Percentiles rank a stretch among this genome's conserved stretches.
phyloP scores from a whole-genome alignment of 169 alveolate genomes.

The Plasmodium falciparum region DNA sequence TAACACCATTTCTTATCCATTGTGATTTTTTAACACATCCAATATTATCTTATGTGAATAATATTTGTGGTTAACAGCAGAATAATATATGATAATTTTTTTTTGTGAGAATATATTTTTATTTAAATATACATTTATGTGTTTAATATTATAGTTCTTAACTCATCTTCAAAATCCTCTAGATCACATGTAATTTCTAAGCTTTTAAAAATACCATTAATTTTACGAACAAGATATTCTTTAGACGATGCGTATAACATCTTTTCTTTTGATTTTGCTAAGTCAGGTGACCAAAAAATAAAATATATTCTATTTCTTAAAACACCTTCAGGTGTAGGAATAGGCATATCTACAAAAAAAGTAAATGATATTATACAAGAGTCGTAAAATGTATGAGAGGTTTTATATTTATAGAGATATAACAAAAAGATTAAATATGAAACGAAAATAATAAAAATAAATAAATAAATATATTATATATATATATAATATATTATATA shows the following conservation, averaged over 20 bases:
- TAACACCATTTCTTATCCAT: no score
- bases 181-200: constrained; percentile 64
- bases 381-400: background rate
- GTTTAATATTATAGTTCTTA: constrained; percentile 36
- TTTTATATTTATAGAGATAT: background rate
- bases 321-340: constrained; percentile 74
- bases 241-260: constrained; percentile 74
- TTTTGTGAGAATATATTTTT: background rate
- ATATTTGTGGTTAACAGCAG: background rate
- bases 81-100: background rate
- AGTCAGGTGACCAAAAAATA: constrained; percentile 75
- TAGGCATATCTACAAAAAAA: constrained; percentile 55
- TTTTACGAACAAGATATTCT: constrained; percentile 68
- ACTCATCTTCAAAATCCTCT: constrained; percentile 71
- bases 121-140: constrained; percentile 20
- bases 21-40: no score
- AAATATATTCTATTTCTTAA: constrained; percentile 66
- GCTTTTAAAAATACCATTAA: constrained; percentile 73
- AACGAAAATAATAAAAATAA: background rate
- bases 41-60: background rate
- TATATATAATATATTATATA: constrained; percentile 5
- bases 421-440: background rate
- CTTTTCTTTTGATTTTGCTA: constrained; percentile 65
- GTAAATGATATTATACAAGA: background rate
- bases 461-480: background rate